Base-by-base conservation (phyloP, 768 basidiomycete genomes). In the Gloeophyllum trabeum region DNA sequence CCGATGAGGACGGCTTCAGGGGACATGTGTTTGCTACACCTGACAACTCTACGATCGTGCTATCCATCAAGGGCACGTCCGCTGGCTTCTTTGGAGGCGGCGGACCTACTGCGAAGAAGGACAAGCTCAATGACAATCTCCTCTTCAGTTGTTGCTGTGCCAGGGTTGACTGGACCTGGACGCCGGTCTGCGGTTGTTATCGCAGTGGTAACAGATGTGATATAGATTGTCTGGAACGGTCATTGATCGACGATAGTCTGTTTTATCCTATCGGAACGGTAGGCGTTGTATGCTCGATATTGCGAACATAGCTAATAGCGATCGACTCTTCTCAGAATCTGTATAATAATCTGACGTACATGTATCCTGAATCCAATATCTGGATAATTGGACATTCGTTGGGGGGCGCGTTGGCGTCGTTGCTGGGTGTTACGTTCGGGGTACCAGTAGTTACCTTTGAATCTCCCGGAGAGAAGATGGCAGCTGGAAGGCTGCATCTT, bases 141-240 rank as follows among this genome's bases (percentile, higher is more conserved):
- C 61, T 97, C 44, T 94, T 94, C 59, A 84, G 81, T 47, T 98
- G 94, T 56, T 98, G 94, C 61, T 98, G 94, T 59, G 94, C 94
- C 0, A 66, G 77, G 14, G 73, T 96, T 22, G 89, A 88, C 54
- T 94, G 88, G 79, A 77, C 86, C 14, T 98, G 94, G 94, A 78
- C 83, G 36, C 76, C 88, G 0, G 93, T 97, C 16, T 98, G 94
- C 60, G 86, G 78, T 43, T 98, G 94, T 58, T 83, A 84, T 60
- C 67, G 73, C 41, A 73, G 79, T 6, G 80, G 81, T 4, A 82
- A 79, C 73, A 81, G 80, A 52, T 98, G 93, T 60, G 75, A 88
- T 51, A 70, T 79, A 53, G 65, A 70, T 20, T 98, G 93, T 56
- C 47, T 96, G 43, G 85, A 87, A 57, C 55, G 71, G 12, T 73